Percentiles rank a stretch among this genome's conserved stretches.
Evolutionary conservation across 441 rosid genomes (phyloP).

Genomic region (Viola pubescens): DNA sequence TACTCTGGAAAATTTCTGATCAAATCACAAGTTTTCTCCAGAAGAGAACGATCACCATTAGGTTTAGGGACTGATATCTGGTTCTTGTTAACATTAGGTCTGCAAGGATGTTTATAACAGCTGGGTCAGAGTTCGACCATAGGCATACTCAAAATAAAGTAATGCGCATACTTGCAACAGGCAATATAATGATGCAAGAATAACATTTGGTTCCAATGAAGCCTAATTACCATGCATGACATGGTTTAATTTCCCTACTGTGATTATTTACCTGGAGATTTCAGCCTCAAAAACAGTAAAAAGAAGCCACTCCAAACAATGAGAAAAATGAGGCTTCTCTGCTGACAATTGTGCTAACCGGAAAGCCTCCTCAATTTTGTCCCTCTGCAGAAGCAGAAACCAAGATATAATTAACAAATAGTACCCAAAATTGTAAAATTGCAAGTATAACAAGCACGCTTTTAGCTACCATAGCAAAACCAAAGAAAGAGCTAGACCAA

Average conservation of each 20-base stretch:
- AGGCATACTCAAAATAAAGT: no score
- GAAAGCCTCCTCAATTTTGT: conserved; percentile 89
- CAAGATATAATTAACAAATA: conserved; percentile 14
- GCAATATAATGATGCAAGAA: neutral
- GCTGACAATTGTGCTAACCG: conserved; percentile 89
- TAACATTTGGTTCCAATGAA: neutral
- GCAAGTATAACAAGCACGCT: neutral
- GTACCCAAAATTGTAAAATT: neutral
- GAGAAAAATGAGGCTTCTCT: conserved; percentile 94
- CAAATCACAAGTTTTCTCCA: conserved; percentile 90
- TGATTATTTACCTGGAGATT: conserved; percentile 63
- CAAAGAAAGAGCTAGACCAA: neutral
- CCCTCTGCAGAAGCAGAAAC: conserved; percentile 46
- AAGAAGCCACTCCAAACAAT: conserved; percentile 97
- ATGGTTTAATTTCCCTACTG: neutral
- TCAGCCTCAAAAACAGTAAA: conserved; percentile 97
- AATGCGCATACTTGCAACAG: neutral
- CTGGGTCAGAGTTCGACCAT: no score
- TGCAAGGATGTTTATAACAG: conserved; percentile 20
- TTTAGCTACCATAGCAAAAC: conserved; percentile 1
- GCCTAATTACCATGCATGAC: neutral
- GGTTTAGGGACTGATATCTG: conserved; percentile 42
- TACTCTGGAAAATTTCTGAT: conserved; percentile 85
- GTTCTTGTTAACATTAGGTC: conserved; percentile 62
- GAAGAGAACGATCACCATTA: conserved; percentile 42